phyloP scores from a whole-genome alignment of 768 basidiomycete species.

The Lentinula boryana region DNA sequence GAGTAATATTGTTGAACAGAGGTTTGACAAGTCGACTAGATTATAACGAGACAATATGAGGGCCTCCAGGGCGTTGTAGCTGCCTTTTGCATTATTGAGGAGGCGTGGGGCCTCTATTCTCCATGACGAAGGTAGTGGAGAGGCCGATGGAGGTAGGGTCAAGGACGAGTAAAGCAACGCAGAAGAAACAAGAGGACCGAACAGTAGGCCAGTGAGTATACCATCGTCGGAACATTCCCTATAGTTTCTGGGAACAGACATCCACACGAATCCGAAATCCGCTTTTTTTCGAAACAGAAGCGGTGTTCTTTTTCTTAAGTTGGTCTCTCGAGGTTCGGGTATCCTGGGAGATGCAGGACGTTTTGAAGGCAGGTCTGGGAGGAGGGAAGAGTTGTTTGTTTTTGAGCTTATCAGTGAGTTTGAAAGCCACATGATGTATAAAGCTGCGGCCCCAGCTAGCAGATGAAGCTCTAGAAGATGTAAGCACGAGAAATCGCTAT shows the following conservation, averaged over 20 bases:
- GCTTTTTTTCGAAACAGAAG: constrained; percentile 26
- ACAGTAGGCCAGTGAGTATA: constrained; percentile 73
- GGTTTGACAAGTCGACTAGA: constrained; percentile 71
- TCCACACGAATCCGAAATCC: constrained; percentile 75
- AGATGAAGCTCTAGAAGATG: constrained; percentile 46
- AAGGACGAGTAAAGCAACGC: constrained; percentile 57
- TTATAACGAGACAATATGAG: constrained; percentile 67
- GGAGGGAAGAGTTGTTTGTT: not conserved
- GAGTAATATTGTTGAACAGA: constrained; percentile 76
- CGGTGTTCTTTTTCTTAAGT: constrained; percentile 22
- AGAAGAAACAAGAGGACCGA: constrained; percentile 75
- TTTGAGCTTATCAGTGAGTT: constrained; percentile 23
- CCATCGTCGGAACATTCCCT: constrained; percentile 86
- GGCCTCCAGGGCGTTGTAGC: constrained; percentile 43
- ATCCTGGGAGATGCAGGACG: constrained; percentile 35
- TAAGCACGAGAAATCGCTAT: constrained; percentile 1
- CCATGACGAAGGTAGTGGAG: constrained; percentile 57
- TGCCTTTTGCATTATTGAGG: constrained; percentile 35
- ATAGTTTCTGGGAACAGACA: constrained; percentile 88
- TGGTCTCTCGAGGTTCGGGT: constrained; percentile 40
- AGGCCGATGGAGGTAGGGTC: constrained; percentile 20
- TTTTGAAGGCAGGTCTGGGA: not conserved
- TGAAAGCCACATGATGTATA: constrained; percentile 62
- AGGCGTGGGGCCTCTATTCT: constrained; percentile 67
- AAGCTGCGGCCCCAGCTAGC: constrained; percentile 45